Evolutionary conservation across 139 green algal genomes (phyloP).

Genomic region (Raphidocelis subcapitata): DNA sequence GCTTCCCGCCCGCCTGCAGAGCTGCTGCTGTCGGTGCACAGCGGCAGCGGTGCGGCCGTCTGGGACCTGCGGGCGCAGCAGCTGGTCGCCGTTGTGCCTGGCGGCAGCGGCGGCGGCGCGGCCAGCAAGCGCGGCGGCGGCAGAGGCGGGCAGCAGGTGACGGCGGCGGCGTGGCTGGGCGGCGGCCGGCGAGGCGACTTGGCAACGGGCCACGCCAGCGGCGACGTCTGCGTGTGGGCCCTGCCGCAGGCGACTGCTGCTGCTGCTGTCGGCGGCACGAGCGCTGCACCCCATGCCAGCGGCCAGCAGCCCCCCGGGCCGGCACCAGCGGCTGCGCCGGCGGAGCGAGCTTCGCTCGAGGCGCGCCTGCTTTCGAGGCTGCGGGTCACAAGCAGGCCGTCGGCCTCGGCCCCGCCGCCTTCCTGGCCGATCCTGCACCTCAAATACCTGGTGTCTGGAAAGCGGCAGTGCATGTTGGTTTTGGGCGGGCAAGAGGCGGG

Average conservation of each 20-base stretch:
- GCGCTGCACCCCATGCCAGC: slow-evolving; percentile 32
- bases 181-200: slow-evolving; percentile 49
- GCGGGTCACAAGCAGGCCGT: too few species aligned
- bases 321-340: background rate
- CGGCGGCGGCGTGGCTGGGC: slow-evolving; percentile 53
- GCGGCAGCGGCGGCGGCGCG: background rate
- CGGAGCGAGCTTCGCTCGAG: slow-evolving; percentile 3
- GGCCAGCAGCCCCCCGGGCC: background rate
- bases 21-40: slow-evolving; percentile 30
- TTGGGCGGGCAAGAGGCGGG: slow-evolving; percentile 59
- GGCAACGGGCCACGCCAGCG: slow-evolving; percentile 63
- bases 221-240: slow-evolving; percentile 57
- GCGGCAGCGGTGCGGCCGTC: slow-evolving; percentile 20
- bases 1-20: background rate
- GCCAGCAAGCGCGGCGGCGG: slow-evolving; percentile 12
- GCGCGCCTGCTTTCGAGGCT: background rate
- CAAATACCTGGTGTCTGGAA: slow-evolving; percentile 12
- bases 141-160: slow-evolving; percentile 13
- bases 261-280: background rate
- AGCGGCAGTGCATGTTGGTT: slow-evolving; percentile 58
- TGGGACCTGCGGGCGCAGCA: slow-evolving; percentile 46
- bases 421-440: slow-evolving; percentile 6
- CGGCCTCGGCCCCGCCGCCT: background rate
- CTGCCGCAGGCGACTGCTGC: slow-evolving; percentile 23
- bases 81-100: slow-evolving; percentile 13